Evolutionary conservation across 257 asterid species (phyloP).

Genomic region (Euphrasia confusa): DNA sequence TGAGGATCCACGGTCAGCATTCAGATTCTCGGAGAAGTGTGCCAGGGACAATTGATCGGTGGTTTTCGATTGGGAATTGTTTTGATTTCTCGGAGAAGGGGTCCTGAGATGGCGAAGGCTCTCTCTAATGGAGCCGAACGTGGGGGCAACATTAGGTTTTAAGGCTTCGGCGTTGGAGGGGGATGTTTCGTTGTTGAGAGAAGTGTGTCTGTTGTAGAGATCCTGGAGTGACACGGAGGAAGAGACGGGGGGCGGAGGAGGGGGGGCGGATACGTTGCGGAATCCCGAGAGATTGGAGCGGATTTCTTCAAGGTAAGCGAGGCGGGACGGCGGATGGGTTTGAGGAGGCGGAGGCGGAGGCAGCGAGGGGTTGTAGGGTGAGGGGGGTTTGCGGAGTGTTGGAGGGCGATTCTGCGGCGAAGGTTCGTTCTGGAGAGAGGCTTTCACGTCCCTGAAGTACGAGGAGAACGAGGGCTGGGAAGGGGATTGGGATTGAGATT

Average conservation of each 20-base stretch:
- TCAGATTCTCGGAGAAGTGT: slow-evolving; percentile 17
- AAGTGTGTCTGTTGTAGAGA: slow-evolving; percentile 27
- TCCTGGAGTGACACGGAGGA: slow-evolving; percentile 30
- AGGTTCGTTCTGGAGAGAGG: slow-evolving; percentile 33
- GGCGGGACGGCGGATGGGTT: slow-evolving; percentile 18
- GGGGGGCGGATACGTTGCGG: slow-evolving; percentile 28
- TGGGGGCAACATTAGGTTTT: no score
- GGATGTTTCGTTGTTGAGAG: slow-evolving; percentile 5
- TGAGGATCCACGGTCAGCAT: slow-evolving; percentile 13
- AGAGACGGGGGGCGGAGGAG: slow-evolving; percentile 2
- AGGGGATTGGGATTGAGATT: slow-evolving; percentile 20
- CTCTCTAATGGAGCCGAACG: slow-evolving; percentile 22
- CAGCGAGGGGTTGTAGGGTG: slow-evolving; percentile 1
- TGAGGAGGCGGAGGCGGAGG: background rate
- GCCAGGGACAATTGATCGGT: slow-evolving; percentile 11
- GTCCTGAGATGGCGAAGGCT: slow-evolving; percentile 21
- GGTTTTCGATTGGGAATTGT: slow-evolving; percentile 2
- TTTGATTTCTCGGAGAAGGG: slow-evolving; percentile 3
- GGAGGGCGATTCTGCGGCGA: slow-evolving; percentile 16
- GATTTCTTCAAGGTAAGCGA: slow-evolving; percentile 23
- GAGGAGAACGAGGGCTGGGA: slow-evolving; percentile 28
- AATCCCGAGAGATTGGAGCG: slow-evolving; percentile 29
- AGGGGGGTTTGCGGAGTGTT: slow-evolving; percentile 16
- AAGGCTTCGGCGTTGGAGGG: background rate
- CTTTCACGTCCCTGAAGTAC: slow-evolving; percentile 29